Evolutionary conservation across 345 rosid genomes (phyloP).

Genomic region (Hibiscus tridactylites): DNA sequence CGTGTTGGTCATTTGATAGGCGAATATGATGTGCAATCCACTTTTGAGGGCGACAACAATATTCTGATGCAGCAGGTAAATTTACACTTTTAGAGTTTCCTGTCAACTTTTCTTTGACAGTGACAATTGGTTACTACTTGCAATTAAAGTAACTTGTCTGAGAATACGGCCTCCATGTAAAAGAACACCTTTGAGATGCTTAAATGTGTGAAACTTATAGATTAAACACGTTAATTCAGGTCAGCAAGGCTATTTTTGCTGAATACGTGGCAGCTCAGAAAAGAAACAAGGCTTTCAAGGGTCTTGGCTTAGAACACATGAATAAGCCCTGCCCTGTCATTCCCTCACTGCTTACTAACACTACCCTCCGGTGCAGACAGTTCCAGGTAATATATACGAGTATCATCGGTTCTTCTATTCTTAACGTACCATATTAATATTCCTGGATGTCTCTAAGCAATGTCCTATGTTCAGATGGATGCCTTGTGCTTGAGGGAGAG

Average conservation of each 20-base stretch:
- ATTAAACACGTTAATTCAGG: constrained; percentile 33
- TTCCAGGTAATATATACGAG: constrained; percentile 51
- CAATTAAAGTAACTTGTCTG: no score
- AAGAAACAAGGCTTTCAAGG: constrained; percentile 58
- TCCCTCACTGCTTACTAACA: constrained; percentile 59
- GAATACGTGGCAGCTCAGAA: constrained; percentile 57
- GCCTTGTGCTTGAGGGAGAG: constrained; percentile 71
- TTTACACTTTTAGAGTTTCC: neutral
- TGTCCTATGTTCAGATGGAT: constrained; percentile 37
- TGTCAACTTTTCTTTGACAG: neutral
- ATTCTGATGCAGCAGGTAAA: constrained; percentile 90
- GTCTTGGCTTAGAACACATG: constrained; percentile 84
- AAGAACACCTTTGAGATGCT: no score
- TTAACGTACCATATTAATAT: neutral
- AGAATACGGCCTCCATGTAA: no score
- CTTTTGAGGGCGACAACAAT: constrained; percentile 92
- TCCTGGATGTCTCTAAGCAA: neutral
- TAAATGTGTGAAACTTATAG: neutral
- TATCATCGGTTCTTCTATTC: neutral
- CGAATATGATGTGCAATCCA: constrained; percentile 83
- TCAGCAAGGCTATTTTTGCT: constrained; percentile 85
- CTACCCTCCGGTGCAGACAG: constrained; percentile 53
- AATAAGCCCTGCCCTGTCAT: constrained; percentile 53
- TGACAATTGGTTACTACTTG: no score
- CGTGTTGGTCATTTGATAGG: constrained; percentile 72